Evolutionary conservation across 495 filamentous ascomycete species (phyloP).

Genomic region (Penicillium fimorum): DNA sequence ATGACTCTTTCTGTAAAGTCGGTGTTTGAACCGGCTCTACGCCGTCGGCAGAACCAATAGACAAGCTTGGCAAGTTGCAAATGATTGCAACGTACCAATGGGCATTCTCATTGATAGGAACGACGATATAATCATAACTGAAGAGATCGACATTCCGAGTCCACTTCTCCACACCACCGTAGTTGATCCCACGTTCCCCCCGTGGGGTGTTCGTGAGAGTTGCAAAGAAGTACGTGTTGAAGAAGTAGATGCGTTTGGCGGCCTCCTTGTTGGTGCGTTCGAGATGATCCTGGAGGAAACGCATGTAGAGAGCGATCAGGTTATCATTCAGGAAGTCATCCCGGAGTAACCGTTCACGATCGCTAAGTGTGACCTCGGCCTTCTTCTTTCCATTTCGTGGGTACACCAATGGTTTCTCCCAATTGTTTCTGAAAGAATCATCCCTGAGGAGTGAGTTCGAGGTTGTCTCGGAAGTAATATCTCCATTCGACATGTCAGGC

Average conservation of each 20-base stretch:
- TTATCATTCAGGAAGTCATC: constrained; percentile 92
- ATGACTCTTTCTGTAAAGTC: constrained; percentile 12
- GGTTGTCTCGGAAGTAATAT: constrained; percentile 8
- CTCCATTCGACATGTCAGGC: constrained; percentile 4
- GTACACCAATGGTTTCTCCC: constrained; percentile 63
- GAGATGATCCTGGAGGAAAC: constrained; percentile 66
- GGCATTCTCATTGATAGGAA: constrained; percentile 81
- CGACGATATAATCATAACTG: constrained; percentile 80
- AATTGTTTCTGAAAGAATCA: constrained; percentile 27
- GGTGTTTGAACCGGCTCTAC: constrained; percentile 14
- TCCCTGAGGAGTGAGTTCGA: constrained; percentile 4
- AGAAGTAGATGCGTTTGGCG: constrained; percentile 72
- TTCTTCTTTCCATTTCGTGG: constrained; percentile 66
- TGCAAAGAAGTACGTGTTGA: constrained; percentile 89
- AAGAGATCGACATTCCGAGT: constrained; percentile 85
- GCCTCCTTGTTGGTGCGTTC: constrained; percentile 53
- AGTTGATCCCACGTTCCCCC: constrained; percentile 65
- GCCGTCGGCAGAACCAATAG: constrained; percentile 24
- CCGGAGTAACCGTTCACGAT: constrained; percentile 77
- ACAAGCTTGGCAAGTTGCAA: constrained; percentile 70
- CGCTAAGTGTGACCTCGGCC: constrained; percentile 72
- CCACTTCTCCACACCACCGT: constrained; percentile 82
- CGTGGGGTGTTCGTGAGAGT: constrained; percentile 60
- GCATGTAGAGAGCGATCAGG: constrained; percentile 81
- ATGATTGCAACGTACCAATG: constrained; percentile 98